Base-by-base conservation (phyloP, 2,329 filamentous ascomycete species). In the Phoma sp. region DNA sequence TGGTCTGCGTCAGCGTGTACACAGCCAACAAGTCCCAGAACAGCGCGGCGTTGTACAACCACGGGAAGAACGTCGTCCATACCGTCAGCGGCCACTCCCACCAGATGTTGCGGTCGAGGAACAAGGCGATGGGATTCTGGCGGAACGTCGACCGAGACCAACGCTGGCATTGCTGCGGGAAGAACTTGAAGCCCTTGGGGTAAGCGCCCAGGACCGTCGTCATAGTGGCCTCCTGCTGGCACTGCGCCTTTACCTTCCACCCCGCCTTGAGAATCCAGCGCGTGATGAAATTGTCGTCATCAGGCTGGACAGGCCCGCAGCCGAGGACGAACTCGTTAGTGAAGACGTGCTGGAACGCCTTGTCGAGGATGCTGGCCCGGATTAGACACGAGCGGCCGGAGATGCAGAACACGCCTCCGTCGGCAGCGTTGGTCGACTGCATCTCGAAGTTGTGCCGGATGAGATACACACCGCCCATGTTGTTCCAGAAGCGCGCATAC, bases 221-320 rank as follows among this genome's bases (percentile, higher is more conserved):
- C 32, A 87, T 76, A 0, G 76, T 73, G 0, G 80, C 76, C 6
- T 85, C 79, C 0, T 74, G 58, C 3, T 74, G 76, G 51, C 80
- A 78, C 64, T 88, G 85, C 41, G 86, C 79, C 50, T 78, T 78
- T 47, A 86, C 76, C 4, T 76, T 71, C 76, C 77, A 84, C 6
- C 76, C 77, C 3, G 77, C 62, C 9, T 74, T 72, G 22, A 84
- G 75, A 6, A 80, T 74, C 59, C 78, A 82, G 7, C 85, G 77
- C 0, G 84, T 86, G 24, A 84, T 74, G 58, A 82, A 87, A 25
- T 68, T 71, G 38, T 74, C 70, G n/a, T 75, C 71, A 12, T 71
- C 71, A 1, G 69, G 62, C 8, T 62, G 62, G 3, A 72, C 45
- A 8, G 62, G 66, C 6, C 65, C 65, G 29, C 53, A 57, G 3